A percentile compares a stretch with the other conserved stretches of the same genome.
These are phyloP conservation scores for Sugiyamaella boreocaroliniensis DNA, from an alignment of 805 yeast species.

Conservation along the genomic window DNA sequence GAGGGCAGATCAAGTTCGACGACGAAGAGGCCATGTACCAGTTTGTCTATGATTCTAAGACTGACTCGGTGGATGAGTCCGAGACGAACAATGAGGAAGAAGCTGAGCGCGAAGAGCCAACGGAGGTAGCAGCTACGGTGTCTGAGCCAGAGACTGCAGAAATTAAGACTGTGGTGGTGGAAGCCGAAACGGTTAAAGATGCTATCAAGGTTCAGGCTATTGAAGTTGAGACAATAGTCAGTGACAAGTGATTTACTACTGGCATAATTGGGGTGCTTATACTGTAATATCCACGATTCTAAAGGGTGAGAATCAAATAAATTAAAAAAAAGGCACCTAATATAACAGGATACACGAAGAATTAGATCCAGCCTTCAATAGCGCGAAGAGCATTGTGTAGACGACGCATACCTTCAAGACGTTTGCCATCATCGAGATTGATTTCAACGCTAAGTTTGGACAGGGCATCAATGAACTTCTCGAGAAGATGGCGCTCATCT, in stretches of 20 bases:
- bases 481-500: constrained; percentile 72
- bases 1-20: constrained; percentile 21
- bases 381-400: constrained; percentile 77
- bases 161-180: not conserved
- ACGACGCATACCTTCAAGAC: constrained; percentile 72
- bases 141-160: not conserved
- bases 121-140: not conserved
- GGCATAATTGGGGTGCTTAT: no score
- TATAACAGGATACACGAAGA: not conserved
- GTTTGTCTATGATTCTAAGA: constrained; percentile 10
- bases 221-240: not conserved
- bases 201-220: not conserved
- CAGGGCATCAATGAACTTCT: constrained; percentile 77
- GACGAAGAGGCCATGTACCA: constrained; percentile 23
- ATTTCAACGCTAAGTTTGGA: constrained; percentile 85
- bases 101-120: constrained; percentile 7
- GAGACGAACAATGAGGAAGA: constrained; percentile 3
- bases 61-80: not conserved
- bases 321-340: not conserved
- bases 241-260: no score
- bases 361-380: constrained; percentile 65
- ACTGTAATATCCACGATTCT: no score
- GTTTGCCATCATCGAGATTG: constrained; percentile 75
- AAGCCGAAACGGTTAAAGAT: not conserved
- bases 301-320: not conserved